These are phyloP conservation scores for Adansonia digitata DNA, from an alignment of 345 rosid genomes.

Conservation along the genomic window DNA sequence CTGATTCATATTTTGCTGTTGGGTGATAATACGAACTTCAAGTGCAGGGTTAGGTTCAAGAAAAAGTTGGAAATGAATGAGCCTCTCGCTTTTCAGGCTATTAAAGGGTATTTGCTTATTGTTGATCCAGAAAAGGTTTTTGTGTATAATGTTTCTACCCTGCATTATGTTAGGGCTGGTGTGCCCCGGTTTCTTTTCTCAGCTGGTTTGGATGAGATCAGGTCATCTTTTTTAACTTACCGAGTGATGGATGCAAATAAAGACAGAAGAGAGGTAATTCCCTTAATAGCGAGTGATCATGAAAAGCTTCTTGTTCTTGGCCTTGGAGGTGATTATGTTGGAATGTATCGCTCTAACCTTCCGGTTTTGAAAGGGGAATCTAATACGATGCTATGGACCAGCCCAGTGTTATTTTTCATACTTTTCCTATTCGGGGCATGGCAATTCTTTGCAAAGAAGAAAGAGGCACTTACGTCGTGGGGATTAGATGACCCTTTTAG, in stretches of 20 bases:
- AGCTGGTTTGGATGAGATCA: conserved; percentile 64
- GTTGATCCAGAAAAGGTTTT: conserved; percentile 60
- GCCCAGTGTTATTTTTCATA: conserved; percentile 79
- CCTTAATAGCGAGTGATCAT: conserved; percentile 72
- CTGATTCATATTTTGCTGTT: conserved; percentile 66
- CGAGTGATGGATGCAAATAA: conserved; percentile 27
- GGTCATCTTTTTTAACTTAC: conserved; percentile 61
- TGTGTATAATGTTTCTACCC: conserved; percentile 78
- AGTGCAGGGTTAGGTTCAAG: conserved; percentile 85
- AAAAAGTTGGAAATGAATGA: conserved; percentile 56
- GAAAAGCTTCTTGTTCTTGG: conserved; percentile 78
- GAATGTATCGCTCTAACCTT: conserved; percentile 76
- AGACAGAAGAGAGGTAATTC: conserved; percentile 26
- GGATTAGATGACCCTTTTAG: conserved; percentile 85
- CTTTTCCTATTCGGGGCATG: conserved; percentile 79
- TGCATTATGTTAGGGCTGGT: conserved; percentile 62
- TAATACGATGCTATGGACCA: conserved; percentile 72
- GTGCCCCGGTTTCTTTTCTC: conserved; percentile 77
- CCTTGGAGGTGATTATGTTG: conserved; percentile 75
- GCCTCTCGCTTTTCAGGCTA: conserved; percentile 67
- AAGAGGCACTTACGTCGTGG: conserved; percentile 91
- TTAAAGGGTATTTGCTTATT: conserved; percentile 76
- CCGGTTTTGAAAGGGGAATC: conserved; percentile 54
- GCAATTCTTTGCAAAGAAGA: conserved; percentile 96
- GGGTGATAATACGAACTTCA: conserved; percentile 81